phyloP scores from a whole-genome alignment of 257 asterid genomes.

The Solanum verrucosum region DNA sequence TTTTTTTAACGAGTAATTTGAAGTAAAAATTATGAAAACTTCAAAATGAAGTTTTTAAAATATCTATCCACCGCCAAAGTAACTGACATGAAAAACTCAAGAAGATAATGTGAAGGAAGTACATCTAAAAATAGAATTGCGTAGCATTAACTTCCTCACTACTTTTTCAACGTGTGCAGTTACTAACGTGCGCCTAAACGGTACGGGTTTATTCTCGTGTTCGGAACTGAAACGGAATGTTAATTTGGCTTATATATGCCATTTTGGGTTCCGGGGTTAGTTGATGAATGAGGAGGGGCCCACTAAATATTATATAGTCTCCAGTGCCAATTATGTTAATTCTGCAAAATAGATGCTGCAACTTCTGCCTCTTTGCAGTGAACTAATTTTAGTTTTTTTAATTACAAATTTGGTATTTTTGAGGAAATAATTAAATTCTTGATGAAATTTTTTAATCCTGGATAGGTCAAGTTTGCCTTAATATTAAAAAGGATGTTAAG shows the following conservation, averaged over 20 bases:
- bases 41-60: background rate
- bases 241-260: slow-evolving; percentile 24
- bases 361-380: background rate
- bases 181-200: background rate
- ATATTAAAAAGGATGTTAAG: background rate
- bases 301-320: slow-evolving; percentile 8
- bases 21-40: background rate
- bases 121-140: background rate
- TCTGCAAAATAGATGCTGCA: background rate
- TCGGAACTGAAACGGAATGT: slow-evolving; percentile 38
- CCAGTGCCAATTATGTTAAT: background rate
- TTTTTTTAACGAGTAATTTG: background rate
- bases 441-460: background rate
- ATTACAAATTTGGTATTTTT: background rate
- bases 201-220: background rate
- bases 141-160: background rate
- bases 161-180: background rate
- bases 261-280: slow-evolving; percentile 35
- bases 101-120: background rate
- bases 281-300: slow-evolving; percentile 14
- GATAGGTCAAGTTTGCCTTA: background rate
- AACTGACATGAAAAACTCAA: background rate
- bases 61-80: background rate
- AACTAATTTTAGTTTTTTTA: background rate
- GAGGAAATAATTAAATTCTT: background rate